Percentiles rank a stretch among this genome's conserved stretches.
phyloP scores from a whole-genome alignment of 2,329 filamentous ascomycete genomes.

The Neophaeococcomyces mojaviensis region DNA sequence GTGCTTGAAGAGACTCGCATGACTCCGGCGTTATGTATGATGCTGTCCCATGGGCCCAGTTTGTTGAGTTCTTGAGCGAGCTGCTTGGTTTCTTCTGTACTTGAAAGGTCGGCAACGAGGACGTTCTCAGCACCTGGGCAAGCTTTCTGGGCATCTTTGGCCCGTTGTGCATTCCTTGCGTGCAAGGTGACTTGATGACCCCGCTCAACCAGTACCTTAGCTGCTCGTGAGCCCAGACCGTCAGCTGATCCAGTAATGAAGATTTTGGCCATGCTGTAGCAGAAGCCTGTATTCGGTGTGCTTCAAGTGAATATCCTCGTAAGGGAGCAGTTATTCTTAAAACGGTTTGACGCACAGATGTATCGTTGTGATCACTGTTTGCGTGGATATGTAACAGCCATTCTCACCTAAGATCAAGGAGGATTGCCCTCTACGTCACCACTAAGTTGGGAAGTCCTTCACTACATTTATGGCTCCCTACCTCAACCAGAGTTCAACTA shows the following conservation, averaged over 20 bases:
- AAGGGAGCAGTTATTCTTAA: too few relatives aligned
- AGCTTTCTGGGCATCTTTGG: constrained; percentile 40
- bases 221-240: constrained; percentile 48
- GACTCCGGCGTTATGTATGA: constrained; percentile 54
- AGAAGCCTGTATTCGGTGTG: too few relatives aligned
- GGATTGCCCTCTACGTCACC: too few relatives aligned
- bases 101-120: constrained; percentile 48
- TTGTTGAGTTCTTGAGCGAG: constrained; percentile 46
- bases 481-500: too few relatives aligned
- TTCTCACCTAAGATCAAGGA: too few relatives aligned
- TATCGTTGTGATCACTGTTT: too few relatives aligned
- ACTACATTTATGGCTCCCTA: too few relatives aligned
- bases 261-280: background rate
- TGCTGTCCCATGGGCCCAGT: constrained; percentile 45
- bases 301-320: too few relatives aligned
- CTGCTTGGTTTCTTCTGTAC: constrained; percentile 42
- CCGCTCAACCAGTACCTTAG: constrained; percentile 41
- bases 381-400: too few relatives aligned
- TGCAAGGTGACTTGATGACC: constrained; percentile 52
- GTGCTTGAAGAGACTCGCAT: constrained; percentile 32
- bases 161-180: constrained; percentile 49
- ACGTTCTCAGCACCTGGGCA: constrained; percentile 46
- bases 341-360: too few relatives aligned
- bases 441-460: too few relatives aligned
- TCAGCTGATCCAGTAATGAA: constrained; percentile 52